Evolutionary conservation across 2,329 filamentous ascomycete genomes (phyloP).

Genomic region (Cryphonectria nitschkei): DNA sequence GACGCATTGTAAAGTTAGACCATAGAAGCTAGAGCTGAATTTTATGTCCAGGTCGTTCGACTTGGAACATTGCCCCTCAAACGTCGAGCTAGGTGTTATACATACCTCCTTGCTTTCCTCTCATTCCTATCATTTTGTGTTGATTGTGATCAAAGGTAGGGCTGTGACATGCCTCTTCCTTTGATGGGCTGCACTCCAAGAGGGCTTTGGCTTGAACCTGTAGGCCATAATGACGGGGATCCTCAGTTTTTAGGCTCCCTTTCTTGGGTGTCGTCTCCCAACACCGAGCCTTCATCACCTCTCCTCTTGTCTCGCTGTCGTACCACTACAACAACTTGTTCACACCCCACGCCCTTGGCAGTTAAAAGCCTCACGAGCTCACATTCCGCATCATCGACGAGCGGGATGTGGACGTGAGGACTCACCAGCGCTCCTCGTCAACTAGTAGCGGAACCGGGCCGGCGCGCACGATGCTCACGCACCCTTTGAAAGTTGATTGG

Average conservation of each 20-base stretch:
- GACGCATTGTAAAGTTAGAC: constrained; percentile 18
- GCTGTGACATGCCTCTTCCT: too few relatives aligned
- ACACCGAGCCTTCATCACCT: neutral
- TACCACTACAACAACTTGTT: neutral
- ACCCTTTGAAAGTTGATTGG: too few relatives aligned
- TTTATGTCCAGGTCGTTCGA: constrained; percentile 20
- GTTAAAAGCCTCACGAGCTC: constrained; percentile 9
- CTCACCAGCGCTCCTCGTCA: constrained; percentile 17
- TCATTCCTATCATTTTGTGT: too few relatives aligned
- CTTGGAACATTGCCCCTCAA: neutral
- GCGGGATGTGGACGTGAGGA: constrained; percentile 13
- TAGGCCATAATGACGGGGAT: too few relatives aligned
- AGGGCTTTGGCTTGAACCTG: too few relatives aligned
- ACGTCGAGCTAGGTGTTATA: constrained; percentile 10
- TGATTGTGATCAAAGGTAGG: too few relatives aligned
- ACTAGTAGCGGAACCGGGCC: neutral
- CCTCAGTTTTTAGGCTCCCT: too few relatives aligned
- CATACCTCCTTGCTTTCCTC: too few relatives aligned
- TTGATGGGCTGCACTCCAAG: too few relatives aligned
- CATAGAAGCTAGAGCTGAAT: constrained; percentile 25
- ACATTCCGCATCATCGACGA: constrained; percentile 11
- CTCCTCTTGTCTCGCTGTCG: neutral
- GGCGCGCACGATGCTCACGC: too few relatives aligned
- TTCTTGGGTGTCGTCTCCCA: neutral
- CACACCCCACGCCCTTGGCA: neutral